These are phyloP conservation scores for Panaeolus papilionaceus DNA, from an alignment of 768 basidiomycete species.

Conservation along the genomic window DNA sequence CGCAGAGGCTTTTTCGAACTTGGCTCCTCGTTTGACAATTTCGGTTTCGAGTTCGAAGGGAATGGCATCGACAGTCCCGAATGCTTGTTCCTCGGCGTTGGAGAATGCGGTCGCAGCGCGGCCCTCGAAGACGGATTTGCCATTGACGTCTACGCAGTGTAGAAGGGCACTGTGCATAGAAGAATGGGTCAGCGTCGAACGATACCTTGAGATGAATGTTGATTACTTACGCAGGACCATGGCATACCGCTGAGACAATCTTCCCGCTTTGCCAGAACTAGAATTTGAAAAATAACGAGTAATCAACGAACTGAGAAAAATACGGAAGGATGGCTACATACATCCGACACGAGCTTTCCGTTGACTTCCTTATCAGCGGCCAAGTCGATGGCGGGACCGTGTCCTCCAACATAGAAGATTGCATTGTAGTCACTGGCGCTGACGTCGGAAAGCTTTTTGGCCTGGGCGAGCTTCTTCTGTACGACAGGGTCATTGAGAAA, in stretches of 20 bases:
- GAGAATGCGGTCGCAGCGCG: constrained; percentile 69
- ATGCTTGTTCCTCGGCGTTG: constrained; percentile 66
- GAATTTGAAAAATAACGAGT: not conserved
- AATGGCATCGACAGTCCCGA: constrained; percentile 54
- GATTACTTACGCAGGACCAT: constrained; percentile 70
- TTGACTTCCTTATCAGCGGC: constrained; percentile 57
- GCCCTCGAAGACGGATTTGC: constrained; percentile 69
- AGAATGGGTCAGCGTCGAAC: constrained; percentile 8
- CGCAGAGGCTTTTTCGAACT: constrained; percentile 60
- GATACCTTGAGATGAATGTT: not conserved
- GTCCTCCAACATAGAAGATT: constrained; percentile 81
- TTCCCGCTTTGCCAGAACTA: constrained; percentile 75
- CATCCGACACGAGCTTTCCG: constrained; percentile 60
- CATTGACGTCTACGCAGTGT: constrained; percentile 56
- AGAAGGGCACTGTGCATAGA: constrained; percentile 54
- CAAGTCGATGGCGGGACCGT: constrained; percentile 79
- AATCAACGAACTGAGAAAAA: not conserved
- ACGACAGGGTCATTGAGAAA: constrained; percentile 65
- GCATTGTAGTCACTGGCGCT: constrained; percentile 67
- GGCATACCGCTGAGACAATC: constrained; percentile 75
- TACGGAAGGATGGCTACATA: constrained; percentile 30
- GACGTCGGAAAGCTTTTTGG: constrained; percentile 67
- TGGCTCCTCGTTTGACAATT: constrained; percentile 66
- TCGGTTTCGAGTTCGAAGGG: constrained; percentile 77
- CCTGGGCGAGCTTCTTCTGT: constrained; percentile 54